Evolutionary conservation across 2,329 filamentous ascomycete species (phyloP), one percentile per base, ranked within the genome.

Genomic region (Aspergillus ustus): DNA sequence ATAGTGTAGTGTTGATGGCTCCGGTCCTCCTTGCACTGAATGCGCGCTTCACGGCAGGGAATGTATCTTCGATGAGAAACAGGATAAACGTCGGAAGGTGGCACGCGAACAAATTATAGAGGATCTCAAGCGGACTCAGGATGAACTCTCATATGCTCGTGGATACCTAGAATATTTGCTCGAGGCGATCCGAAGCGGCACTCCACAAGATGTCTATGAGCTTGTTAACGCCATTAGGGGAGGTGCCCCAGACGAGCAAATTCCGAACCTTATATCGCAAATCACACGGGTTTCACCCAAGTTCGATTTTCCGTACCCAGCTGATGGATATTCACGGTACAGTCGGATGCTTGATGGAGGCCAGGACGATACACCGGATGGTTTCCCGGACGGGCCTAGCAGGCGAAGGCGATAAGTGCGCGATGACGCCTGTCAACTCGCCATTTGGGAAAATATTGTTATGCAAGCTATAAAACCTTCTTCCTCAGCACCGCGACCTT

Each of bases 21-120:
- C 67, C 22, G 69, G 67, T 4, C 61, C 51, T 13, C 74, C 74
- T 22, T 78, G 75, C 54, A 59, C 69, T 15, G 75, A 77, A 72
- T 78, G 76, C 52, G 50, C 65, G 19, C 58, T 70, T 8, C 75
- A 77, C 59, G 62, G 61, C 37, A 71, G 75, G 40, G 68, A 72
- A 17, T 78, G 76, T 57, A 19, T 75, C 43, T 71, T 75, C 66
- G 72, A 78, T 57, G 70, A 75, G 61, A 54, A 57, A 53, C 67
- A 72, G 57, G 76, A 78, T 60, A 77, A 69, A 63, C 76, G 76
- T 17, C 76, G 75, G 46, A 78, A 78, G 61, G 70, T 71, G 13
- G 65, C 70, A 68, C 68, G 3, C 67, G 75, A 48, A 72, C 77
- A 20, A 70, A 75, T 17, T 61, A 76, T n/a, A 59, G 72, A 76